phyloP scores from a whole-genome alignment of 495 filamentous ascomycete genomes.

The Cercophora newfieldiana region DNA sequence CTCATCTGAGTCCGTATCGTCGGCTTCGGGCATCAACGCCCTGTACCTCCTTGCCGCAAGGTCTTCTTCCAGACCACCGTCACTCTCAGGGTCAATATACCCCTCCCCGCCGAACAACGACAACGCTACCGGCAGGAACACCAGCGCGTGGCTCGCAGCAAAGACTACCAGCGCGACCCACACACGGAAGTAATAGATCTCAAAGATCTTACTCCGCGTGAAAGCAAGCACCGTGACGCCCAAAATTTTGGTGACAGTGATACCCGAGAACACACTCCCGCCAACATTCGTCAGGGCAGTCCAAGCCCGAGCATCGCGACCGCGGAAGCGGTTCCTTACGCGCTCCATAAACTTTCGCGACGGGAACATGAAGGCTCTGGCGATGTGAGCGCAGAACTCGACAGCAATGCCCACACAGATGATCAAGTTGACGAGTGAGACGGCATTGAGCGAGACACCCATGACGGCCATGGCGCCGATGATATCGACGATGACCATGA shows the following conservation, averaged over 20 bases:
- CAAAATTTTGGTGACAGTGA: conserved; percentile 91
- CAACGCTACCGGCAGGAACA: conserved; percentile 89
- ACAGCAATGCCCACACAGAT: conserved; percentile 96
- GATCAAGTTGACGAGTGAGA: conserved; percentile 93
- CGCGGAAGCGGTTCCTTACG: conserved; percentile 64
- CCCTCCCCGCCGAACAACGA: conserved; percentile 85
- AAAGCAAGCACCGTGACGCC: conserved; percentile 93
- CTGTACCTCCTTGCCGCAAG: conserved; percentile 53
- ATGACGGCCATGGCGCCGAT: conserved; percentile 90
- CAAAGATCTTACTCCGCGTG: conserved; percentile 96
- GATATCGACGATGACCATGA: conserved; percentile 93
- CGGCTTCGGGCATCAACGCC: conserved; percentile 43
- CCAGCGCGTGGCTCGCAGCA: conserved; percentile 83
- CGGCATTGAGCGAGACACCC: conserved; percentile 89
- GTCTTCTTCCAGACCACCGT: conserved; percentile 85
- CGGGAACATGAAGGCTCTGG: conserved; percentile 94
- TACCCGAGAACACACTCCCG: conserved; percentile 89
- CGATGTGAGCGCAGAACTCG: conserved; percentile 97
- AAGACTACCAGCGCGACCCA: conserved; percentile 90
- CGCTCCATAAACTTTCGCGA: conserved; percentile 72
- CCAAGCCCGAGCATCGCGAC: conserved; percentile 84
- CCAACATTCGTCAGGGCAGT: conserved; percentile 91
- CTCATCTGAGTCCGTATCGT: conserved; percentile 42
- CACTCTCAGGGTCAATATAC: conserved; percentile 79
- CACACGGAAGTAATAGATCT: conserved; percentile 97